Evolutionary conservation across 805 yeast species (phyloP).

Genomic region (Maudiozyma pseudohumilis): DNA sequence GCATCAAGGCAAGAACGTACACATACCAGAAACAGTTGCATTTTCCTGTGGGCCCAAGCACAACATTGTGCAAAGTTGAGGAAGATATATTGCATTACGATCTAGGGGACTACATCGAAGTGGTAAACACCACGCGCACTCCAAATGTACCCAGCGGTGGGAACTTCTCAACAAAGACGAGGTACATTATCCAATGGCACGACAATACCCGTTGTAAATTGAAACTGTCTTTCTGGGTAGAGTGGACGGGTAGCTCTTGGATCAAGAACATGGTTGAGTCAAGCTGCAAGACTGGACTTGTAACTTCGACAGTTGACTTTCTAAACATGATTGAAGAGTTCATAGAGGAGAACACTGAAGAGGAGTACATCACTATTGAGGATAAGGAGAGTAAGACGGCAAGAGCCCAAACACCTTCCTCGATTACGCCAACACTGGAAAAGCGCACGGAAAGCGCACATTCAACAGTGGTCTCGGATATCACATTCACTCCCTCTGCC

Average conservation of each 20-base stretch:
- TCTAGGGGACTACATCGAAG: slow-evolving; percentile 42
- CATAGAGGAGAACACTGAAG: slow-evolving; percentile 12
- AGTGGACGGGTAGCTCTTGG: slow-evolving; percentile 90
- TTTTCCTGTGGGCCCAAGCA: slow-evolving; percentile 85
- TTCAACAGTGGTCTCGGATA: too few relatives aligned
- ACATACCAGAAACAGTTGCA: slow-evolving; percentile 66
- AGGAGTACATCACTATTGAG: neutral
- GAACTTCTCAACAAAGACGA: slow-evolving; percentile 61
- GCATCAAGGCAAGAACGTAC: slow-evolving; percentile 39
- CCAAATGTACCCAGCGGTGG: slow-evolving; percentile 93
- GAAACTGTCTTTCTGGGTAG: slow-evolving; percentile 52
- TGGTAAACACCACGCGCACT: slow-evolving; percentile 55
- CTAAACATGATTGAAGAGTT: slow-evolving; percentile 16
- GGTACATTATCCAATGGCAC: slow-evolving; percentile 68
- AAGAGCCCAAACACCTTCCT: too few relatives aligned
- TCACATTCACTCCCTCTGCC: too few relatives aligned
- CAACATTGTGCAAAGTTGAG: slow-evolving; percentile 60
- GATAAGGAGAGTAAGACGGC: too few relatives aligned
- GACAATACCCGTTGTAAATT: slow-evolving; percentile 42
- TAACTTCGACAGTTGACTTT: slow-evolving; percentile 43
- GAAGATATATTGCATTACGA: slow-evolving; percentile 51
- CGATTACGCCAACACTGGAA: too few relatives aligned
- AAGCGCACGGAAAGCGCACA: too few relatives aligned
- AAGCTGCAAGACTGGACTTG: slow-evolving; percentile 71
- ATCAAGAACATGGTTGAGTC: slow-evolving; percentile 77